A percentile compares a stretch with the other conserved stretches of the same genome.
phyloP scores from a whole-genome alignment of 805 yeast species.

The Priceomyces castillae region DNA sequence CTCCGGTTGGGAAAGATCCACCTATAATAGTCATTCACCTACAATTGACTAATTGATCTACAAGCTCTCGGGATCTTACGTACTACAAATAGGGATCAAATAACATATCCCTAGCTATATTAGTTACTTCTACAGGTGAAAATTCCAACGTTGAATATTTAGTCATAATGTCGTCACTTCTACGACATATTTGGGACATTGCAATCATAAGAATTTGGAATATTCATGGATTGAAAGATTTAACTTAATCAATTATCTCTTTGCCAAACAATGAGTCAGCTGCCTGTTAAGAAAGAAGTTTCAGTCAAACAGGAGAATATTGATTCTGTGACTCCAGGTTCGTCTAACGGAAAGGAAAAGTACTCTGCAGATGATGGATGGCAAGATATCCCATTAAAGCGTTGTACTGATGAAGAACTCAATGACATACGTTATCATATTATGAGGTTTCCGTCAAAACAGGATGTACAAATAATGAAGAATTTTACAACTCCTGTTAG shows the following conservation, averaged over 20 bases:
- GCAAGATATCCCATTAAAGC: constrained; percentile 61
- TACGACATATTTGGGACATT: neutral
- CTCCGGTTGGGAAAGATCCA: too few species aligned
- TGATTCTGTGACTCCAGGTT: constrained; percentile 1
- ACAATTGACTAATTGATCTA: too few species aligned
- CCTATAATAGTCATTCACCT: too few species aligned
- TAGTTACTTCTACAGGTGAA: too few species aligned
- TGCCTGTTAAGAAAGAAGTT: constrained; percentile 28
- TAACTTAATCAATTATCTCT: neutral
- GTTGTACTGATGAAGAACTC: constrained; percentile 70
- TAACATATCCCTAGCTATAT: too few species aligned
- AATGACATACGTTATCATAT: constrained; percentile 76
- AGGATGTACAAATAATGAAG: constrained; percentile 64
- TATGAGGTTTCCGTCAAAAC: constrained; percentile 72
- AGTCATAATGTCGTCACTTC: neutral
- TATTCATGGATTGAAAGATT: neutral
- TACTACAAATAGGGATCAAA: too few species aligned
- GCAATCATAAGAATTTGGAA: neutral
- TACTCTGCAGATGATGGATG: constrained; percentile 28
- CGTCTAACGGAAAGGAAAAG: constrained; percentile 3
- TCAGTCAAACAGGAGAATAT: constrained; percentile 23
- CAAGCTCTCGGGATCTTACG: too few species aligned
- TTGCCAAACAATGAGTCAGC: constrained; percentile 21
- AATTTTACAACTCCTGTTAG: constrained; percentile 82
- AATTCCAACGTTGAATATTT: too few species aligned